Evolutionary conservation across 148 eudicot genomes (phyloP), one percentile per base, ranked within the genome.

Genomic region (Vaccinium vitisidaea): DNA sequence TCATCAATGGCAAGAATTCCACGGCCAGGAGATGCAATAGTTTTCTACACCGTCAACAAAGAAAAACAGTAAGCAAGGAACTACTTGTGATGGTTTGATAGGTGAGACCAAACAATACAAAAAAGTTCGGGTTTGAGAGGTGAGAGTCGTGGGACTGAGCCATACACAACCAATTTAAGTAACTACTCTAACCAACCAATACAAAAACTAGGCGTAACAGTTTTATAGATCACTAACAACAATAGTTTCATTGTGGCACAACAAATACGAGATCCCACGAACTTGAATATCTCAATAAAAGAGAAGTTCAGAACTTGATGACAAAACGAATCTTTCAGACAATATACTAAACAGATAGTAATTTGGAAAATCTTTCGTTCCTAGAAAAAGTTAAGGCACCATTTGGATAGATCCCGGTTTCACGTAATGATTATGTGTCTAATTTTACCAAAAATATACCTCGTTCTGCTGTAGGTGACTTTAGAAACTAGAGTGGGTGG

Each of bases 1-100:
- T 96, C 99, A 84, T 96, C 99, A 80, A 96, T 96, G 84, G 99
- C 99, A 87, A 96, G 93, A 84, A 96, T 96, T 77, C 99, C 99
- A 50, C 92, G 93, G 9, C 99, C 98, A 78, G 98, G 98, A 83
- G 99, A 94, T 55, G 99, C 97, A 89, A 96, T 90, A 21, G 95
- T 61, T 94, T 94, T 94, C 99, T 96, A 87, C 79, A 86, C 21
- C 61, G 30, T 63, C 23, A 75, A 79, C 23, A 83, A 86, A 43
- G 53, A 82, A 87, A 52, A 63, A 63, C 27, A 63, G 27, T 63
- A 63, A 63, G 27, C 13, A 63, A 2, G 27, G 69, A 21, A n/a
- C 69, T n/a, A 63, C 13, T 25, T 63, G 14, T 63, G 69, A n/a
- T 23, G 27, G 69, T 63, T 63, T 63, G 69, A 63, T n/a, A 63